A percentile compares a stretch with the other conserved stretches of the same genome.
These are phyloP conservation scores for Ceratobasidium sp. DNA, from an alignment of 1,284 basidiomycete species.

Conservation along the genomic window DNA sequence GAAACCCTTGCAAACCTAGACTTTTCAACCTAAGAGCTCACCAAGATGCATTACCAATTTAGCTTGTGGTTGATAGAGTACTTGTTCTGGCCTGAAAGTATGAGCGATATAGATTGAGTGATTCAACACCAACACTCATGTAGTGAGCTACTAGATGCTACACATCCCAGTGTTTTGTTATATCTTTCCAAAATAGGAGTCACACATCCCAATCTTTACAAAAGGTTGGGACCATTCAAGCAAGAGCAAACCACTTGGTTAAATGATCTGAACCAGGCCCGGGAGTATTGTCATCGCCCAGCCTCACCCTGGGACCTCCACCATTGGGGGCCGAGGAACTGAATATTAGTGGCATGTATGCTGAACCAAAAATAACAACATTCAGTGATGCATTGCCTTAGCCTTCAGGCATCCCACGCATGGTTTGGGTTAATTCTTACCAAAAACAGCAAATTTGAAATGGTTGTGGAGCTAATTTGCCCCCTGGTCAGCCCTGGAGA, in stretches of 20 bases:
- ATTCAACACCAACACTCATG: not conserved
- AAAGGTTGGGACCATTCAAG: not conserved
- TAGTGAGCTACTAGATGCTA: not conserved
- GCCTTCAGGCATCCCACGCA: too few relatives aligned
- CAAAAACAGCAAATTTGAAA: too few relatives aligned
- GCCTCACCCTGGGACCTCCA: too few relatives aligned
- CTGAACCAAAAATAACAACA: too few relatives aligned
- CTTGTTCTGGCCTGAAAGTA: not conserved
- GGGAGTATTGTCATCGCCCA: not conserved
- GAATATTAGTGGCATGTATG: too few relatives aligned
- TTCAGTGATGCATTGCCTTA: too few relatives aligned
- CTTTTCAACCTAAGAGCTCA: too few relatives aligned
- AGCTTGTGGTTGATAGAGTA: not conserved
- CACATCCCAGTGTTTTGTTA: not conserved
- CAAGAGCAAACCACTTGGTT: not conserved
- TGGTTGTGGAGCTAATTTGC: too few relatives aligned
- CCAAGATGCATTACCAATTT: not conserved
- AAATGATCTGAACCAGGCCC: constrained; percentile 2
- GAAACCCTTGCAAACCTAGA: too few relatives aligned
- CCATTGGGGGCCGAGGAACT: too few relatives aligned
- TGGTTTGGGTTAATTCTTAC: too few relatives aligned
- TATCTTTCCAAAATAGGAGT: constrained; percentile 2
- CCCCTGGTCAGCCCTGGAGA: too few relatives aligned
- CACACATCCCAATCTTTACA: not conserved
- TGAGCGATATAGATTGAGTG: not conserved